These are phyloP conservation scores for Mrakia gelida DNA, from an alignment of 768 basidiomycete genomes.

Conservation along the genomic window DNA sequence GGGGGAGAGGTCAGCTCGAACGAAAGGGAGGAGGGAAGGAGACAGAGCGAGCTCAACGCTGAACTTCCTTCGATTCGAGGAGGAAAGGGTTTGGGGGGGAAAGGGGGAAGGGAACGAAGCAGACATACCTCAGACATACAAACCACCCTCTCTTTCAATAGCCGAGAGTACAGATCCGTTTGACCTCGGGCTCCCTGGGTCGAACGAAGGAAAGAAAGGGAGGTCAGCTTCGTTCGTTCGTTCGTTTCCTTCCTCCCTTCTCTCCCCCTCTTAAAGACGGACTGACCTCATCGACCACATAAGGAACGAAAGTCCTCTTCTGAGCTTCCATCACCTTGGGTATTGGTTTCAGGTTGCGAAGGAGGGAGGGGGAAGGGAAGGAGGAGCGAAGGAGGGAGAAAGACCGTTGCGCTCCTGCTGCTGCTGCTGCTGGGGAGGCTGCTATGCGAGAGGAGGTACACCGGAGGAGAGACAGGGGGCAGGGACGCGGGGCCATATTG, in stretches of 20 bases:
- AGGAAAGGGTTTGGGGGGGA: background rate
- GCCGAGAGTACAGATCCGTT: constrained; percentile 88
- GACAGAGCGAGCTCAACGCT: background rate
- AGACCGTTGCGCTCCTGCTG: no score
- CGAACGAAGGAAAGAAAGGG: background rate
- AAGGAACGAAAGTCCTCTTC: background rate
- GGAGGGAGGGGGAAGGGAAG: background rate
- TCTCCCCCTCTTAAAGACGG: background rate
- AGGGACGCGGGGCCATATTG: no score
- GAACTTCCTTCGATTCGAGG: background rate
- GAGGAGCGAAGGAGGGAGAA: background rate
- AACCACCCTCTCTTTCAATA: constrained; percentile 87
- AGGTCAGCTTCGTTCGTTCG: background rate
- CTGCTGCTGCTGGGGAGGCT: no score
- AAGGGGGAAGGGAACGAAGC: background rate
- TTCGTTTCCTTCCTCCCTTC: background rate
- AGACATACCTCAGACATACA: constrained; percentile 89
- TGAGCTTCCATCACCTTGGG: background rate
- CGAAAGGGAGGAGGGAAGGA: no score
- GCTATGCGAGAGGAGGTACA: background rate
- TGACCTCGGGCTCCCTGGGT: constrained; percentile 3
- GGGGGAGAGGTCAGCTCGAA: no score
- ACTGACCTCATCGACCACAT: background rate
- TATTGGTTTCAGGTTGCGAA: background rate
- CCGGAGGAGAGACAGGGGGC: no score